Base-by-base conservation (phyloP, 371 early-diverging fungal species). In the Rhizopus arrhizus region DNA sequence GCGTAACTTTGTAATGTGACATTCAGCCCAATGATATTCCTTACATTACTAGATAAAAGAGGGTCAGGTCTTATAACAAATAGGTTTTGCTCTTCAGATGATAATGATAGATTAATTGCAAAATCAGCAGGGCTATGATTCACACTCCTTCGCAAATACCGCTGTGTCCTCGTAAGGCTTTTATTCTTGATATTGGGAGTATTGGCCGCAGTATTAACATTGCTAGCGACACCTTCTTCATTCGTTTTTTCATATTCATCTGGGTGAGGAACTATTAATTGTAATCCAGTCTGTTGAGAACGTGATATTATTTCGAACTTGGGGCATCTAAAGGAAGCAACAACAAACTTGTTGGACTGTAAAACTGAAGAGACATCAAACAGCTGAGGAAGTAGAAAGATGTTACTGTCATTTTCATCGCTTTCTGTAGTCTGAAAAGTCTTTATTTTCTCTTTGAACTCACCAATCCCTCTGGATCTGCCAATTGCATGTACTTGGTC, bases 401-500 rank as follows among this genome's bases (percentile, higher is more conserved):
- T 29, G 3, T 58, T 68, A 28, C 51, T 56, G 1, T 68, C 62
- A 1, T 59, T 56, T 3, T 43, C 61, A 12, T 36, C 2, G 29
- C 54, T 36, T 15, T 42, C 29, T 15, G 34, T 35, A 35, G 48
- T 31, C 9, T 22, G 32, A 11, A 5, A 34, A 12, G 49, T 62
- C 29, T 50, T 61, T 7, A 29, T 51, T 33, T 62, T 69, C 3
- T 65, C 55, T 33, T 70, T 72, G 33, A 75, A 66, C 22, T 75
- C 74, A 0, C 65, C 72, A 29, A 70, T 65, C 0, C 62, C 59
- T 15, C 68, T 74, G 12, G 70, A 69, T 8, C 82, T 77, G 5
- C 87, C 90, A 40, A 89, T 73, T 6, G 80, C 74, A 63, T 89
- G 87, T 4, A 92, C 85, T 34, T 85, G 84, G 68, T 92, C 91